Evolutionary conservation across 176 grass and related monocot genomes (phyloP), one percentile per base, ranked within the genome.

Genomic region (Thalia dealbata): DNA sequence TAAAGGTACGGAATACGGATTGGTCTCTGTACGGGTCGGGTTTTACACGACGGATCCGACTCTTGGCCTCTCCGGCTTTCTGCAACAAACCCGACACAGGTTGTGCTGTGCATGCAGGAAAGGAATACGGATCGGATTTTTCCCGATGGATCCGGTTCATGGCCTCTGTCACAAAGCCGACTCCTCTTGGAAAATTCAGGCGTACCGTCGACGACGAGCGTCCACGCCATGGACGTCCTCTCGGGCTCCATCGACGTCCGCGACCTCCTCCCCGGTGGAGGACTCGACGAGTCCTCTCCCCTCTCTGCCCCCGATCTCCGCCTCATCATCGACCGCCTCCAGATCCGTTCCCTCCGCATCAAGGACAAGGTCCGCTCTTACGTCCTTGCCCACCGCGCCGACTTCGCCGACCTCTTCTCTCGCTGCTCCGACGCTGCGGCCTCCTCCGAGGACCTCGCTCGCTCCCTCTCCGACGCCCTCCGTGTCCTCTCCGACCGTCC

Each of bases 271-370:
- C 86, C 93, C 1, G 85, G 78, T 24, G 84, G 84, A 10, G 89
- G 79, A 25, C 81, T 89, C 70, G 81, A 78, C 81, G 93, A 97
- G n/a, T 85, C 87, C 26, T 83, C 83, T 5, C 93, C 89, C 3
- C 93, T 97, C 51, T 97, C 93, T 14, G 87, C 89, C 10, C 93
- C 93, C 14, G 93, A 97, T 43, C 89, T 97, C 73, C 93, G 82
- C 78, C 87, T 92, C 73, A 89, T 97, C 76, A 84, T 97, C 79
- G 89, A 92, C 73, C 87, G 89, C 84, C 93, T 97, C 52, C 84
- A 91, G 59, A 73, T 88, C 70, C 89, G 86, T 65, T 97, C 89
- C 28, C 84, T 86, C 82, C 78, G 80, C 45, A 84, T 97, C 65
- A 84, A 92, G 73, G 69, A 81, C 64, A 86, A 85, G 32, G 93